Conservation (phyloP, 129 eudicot species). For the Saussurea involucrata region DNA sequence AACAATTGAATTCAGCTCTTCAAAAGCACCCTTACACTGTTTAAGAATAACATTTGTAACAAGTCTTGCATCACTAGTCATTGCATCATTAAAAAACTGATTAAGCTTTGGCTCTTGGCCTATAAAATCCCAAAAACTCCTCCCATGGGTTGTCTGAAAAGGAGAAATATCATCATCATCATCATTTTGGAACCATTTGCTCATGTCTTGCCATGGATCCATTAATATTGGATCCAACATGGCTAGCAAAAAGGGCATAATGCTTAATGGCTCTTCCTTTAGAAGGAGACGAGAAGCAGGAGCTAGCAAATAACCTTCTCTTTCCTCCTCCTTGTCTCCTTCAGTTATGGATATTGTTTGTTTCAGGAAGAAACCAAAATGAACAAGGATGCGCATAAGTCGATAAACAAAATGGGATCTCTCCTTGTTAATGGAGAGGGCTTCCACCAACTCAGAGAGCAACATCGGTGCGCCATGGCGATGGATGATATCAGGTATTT, state of each 20-base stretch:
- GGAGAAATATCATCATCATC: too few relatives aligned
- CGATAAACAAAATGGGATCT: constrained; percentile 29
- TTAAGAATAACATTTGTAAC: constrained; percentile 12
- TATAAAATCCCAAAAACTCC: constrained; percentile 27
- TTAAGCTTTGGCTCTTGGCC: constrained; percentile 24
- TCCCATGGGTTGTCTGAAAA: too few relatives aligned
- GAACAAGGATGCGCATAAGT: constrained; percentile 47
- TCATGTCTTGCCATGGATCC: constrained; percentile 18
- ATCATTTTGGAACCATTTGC: constrained; percentile 23
- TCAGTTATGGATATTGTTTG: background rate
- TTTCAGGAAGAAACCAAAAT: constrained; percentile 35
- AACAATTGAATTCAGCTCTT: constrained; percentile 18
- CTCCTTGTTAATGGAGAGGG: constrained; percentile 31
- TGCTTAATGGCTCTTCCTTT: too few relatives aligned
- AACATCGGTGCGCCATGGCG: constrained; percentile 42
- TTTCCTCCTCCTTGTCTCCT: background rate
- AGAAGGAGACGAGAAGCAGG: constrained; percentile 38
- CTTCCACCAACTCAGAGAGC: constrained; percentile 29
- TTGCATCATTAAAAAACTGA: constrained; percentile 31
- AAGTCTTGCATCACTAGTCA: constrained; percentile 36
- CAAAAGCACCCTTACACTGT: background rate
- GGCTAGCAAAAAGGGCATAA: constrained; percentile 22
- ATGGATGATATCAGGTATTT: constrained; percentile 48
- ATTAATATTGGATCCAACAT: constrained; percentile 7
- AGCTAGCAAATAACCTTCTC: constrained; percentile 40